phyloP scores from a whole-genome alignment of 176 grass and related monocot species.

The Canna indica region DNA sequence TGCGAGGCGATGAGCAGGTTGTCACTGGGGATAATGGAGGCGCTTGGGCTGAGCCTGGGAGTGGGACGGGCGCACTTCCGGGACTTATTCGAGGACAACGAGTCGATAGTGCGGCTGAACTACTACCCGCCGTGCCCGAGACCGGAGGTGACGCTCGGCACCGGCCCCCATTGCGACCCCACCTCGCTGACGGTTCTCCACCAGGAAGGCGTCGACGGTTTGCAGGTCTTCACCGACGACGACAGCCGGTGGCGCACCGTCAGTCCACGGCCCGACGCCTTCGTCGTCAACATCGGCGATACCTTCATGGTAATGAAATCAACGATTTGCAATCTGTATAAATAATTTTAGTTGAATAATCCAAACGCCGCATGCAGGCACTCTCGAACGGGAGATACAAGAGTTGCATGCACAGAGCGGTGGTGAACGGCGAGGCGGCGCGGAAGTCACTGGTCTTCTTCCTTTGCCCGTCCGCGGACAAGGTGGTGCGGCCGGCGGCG shows the following conservation, averaged over 20 bases:
- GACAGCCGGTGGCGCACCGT: slow-evolving; percentile 40
- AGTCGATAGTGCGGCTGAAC: slow-evolving; percentile 83
- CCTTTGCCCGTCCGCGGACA: slow-evolving; percentile 69
- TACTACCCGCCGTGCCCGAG: slow-evolving; percentile 92
- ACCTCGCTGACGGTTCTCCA: slow-evolving; percentile 86
- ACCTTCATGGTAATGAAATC: slow-evolving; percentile 50
- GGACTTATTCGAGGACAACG: slow-evolving; percentile 57
- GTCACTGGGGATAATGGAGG: slow-evolving; percentile 76
- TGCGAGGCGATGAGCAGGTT: slow-evolving; percentile 65
- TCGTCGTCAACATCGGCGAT: slow-evolving; percentile 70
- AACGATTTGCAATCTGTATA: no score
- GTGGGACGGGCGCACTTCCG: slow-evolving; percentile 43
- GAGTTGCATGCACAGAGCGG: slow-evolving; percentile 80
- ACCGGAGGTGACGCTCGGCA: slow-evolving; percentile 55
- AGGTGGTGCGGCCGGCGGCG: slow-evolving; percentile 44
- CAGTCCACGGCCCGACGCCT: slow-evolving; percentile 19
- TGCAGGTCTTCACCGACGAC: slow-evolving; percentile 48
- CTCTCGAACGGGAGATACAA: slow-evolving; percentile 68
- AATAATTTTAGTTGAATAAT: no score
- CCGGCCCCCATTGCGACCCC: slow-evolving; percentile 79
- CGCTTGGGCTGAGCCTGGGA: slow-evolving; percentile 51
- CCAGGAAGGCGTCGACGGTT: slow-evolving; percentile 68
- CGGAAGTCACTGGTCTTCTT: slow-evolving; percentile 76
- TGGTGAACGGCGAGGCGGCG: slow-evolving; percentile 43
- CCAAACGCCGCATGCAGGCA: no score